phyloP scores from a whole-genome alignment of 2,329 filamentous ascomycete genomes.

The Tolypocladium tundrense region DNA sequence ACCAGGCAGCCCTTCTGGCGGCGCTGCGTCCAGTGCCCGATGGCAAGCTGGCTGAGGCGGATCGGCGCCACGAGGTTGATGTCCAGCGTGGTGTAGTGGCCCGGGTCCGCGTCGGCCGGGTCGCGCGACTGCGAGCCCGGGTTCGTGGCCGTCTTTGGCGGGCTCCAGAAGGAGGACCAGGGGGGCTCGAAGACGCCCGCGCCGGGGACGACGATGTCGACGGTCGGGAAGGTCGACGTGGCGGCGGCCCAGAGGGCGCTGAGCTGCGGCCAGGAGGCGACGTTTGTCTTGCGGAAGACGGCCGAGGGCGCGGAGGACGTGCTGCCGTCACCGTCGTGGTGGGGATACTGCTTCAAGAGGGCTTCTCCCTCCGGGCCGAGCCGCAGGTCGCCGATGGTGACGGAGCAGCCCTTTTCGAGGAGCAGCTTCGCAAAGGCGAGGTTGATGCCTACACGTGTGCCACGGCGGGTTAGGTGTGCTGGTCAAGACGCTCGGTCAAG shows the following conservation, averaged over 20 bases:
- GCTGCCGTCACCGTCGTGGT: constrained; percentile 7
- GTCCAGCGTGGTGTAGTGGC: constrained; percentile 23
- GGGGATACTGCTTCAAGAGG: constrained; percentile 18
- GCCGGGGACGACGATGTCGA: constrained; percentile 26
- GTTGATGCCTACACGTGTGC: constrained; percentile 20
- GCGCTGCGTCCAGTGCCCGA: constrained; percentile 24
- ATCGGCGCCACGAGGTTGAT: constrained; percentile 27
- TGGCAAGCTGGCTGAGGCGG: constrained; percentile 26
- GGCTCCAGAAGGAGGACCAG: constrained; percentile 24
- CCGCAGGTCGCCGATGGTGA: constrained; percentile 24
- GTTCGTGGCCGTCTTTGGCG: constrained; percentile 19
- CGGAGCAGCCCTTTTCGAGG: constrained; percentile 23
- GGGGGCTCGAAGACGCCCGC: constrained; percentile 27
- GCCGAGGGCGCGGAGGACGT: constrained; percentile 7
- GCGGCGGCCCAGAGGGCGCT: constrained; percentile 17
- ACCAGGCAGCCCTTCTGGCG: constrained; percentile 18
- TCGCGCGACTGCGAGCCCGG: constrained; percentile 15
- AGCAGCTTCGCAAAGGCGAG: constrained; percentile 23
- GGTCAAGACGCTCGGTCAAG: not conserved
- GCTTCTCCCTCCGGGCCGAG: constrained; percentile 22
- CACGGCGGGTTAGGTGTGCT: no score
- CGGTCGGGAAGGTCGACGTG: constrained; percentile 14
- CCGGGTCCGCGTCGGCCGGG: constrained; percentile 14
- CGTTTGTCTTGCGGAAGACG: constrained; percentile 24
- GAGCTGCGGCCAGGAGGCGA: constrained; percentile 25